Percentiles rank a stretch among this genome's conserved stretches.
These are phyloP conservation scores for Pleurotus ostreatus DNA, from an alignment of 768 basidiomycete species.

Conservation along the genomic window DNA sequence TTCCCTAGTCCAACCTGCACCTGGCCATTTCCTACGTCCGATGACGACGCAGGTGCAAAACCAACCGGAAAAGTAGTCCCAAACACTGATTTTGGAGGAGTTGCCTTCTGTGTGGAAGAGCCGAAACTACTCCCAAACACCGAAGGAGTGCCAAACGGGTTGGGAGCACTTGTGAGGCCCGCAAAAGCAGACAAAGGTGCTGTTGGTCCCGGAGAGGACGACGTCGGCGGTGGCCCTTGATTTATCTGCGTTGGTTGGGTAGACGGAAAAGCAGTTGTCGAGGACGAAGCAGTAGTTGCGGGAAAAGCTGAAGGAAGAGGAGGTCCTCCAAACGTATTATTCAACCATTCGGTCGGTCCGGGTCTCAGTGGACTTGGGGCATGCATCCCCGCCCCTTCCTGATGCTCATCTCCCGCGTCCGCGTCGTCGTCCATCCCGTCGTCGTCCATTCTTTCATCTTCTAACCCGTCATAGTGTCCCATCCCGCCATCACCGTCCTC, in stretches of 20 bases:
- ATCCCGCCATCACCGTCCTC: neutral
- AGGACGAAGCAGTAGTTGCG: neutral
- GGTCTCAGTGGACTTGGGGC: slow-evolving; percentile 16
- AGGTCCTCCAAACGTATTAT: slow-evolving; percentile 1
- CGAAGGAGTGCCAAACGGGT: slow-evolving; percentile 30
- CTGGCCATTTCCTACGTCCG: neutral
- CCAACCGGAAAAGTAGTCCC: slow-evolving; percentile 2
- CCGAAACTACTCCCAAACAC: slow-evolving; percentile 28
- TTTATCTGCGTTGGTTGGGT: slow-evolving; percentile 6
- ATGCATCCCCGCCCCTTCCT: slow-evolving; percentile 8
- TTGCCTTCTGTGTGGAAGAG: slow-evolving; percentile 12
- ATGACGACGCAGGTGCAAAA: neutral
- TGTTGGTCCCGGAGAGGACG: slow-evolving; percentile 16
- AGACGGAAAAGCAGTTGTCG: slow-evolving; percentile 2
- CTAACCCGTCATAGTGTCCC: slow-evolving; percentile 18
- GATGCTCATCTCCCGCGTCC: slow-evolving; percentile 20
- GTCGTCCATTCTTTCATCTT: slow-evolving; percentile 14
- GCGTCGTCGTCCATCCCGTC: slow-evolving; percentile 17
- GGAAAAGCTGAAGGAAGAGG: neutral
- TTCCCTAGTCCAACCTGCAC: neutral
- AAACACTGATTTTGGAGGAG: slow-evolving; percentile 20
- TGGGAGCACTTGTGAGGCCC: slow-evolving; percentile 31
- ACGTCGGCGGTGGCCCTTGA: slow-evolving; percentile 7
- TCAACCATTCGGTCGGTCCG: slow-evolving; percentile 15
- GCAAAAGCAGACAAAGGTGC: slow-evolving; percentile 31